Conservation (phyloP, 2,329 filamentous ascomycete species). For the Sclerotinia nivalis region DNA sequence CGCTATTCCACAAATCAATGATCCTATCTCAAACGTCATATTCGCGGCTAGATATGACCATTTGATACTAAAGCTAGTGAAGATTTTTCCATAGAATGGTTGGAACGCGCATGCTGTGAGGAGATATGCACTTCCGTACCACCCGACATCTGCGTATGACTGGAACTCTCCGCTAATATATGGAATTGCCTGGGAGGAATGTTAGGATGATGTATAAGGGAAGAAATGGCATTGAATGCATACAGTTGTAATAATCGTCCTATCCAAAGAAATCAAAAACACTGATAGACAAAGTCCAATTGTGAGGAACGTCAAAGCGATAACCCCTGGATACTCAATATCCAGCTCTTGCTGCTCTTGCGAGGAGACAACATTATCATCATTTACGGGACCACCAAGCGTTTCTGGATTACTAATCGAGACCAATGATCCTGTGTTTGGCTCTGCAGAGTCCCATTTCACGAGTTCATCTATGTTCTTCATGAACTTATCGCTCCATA, state of each 20-base stretch:
- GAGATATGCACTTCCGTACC: slow-evolving; percentile 53
- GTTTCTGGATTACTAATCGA: background rate
- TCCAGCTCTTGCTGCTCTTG: background rate
- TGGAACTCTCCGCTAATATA: slow-evolving; percentile 7
- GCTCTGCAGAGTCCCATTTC: background rate
- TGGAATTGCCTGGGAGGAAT: slow-evolving; percentile 46
- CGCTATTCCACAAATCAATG: slow-evolving; percentile 58
- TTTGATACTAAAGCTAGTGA: slow-evolving; percentile 16
- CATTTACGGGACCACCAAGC: background rate
- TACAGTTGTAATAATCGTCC: slow-evolving; percentile 44
- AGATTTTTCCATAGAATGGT: slow-evolving; percentile 35
- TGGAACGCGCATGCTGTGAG: slow-evolving; percentile 53
- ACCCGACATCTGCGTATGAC: slow-evolving; percentile 33
- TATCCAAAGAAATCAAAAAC: slow-evolving; percentile 39
- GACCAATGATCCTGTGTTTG: background rate
- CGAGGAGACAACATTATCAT: background rate
- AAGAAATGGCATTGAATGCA: slow-evolving; percentile 43
- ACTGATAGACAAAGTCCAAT: slow-evolving; percentile 37
- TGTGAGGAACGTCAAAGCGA: slow-evolving; percentile 29
- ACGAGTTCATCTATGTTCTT: background rate
- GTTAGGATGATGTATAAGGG: slow-evolving; percentile 45
- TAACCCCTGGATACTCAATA: slow-evolving; percentile 29
- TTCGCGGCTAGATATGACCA: slow-evolving; percentile 15
- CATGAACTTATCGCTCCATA: slow-evolving; percentile 2
- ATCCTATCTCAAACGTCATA: slow-evolving; percentile 30